Evolutionary conservation across 192 early-diverging fungal genomes (phyloP).

Genomic region (Coemansia guatemalensis): DNA sequence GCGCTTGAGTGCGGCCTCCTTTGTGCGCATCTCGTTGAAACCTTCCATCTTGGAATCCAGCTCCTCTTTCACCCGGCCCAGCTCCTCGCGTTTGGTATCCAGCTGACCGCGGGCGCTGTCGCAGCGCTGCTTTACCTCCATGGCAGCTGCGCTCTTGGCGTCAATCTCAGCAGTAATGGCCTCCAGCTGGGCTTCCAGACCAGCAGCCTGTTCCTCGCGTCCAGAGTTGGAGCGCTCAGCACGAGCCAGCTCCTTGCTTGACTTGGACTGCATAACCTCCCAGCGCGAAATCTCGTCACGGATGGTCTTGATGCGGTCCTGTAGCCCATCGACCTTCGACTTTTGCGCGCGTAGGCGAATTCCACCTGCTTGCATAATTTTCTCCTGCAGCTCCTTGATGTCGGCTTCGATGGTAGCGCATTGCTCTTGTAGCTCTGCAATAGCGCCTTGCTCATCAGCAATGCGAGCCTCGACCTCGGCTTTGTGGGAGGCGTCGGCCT

Average conservation of each 20-base stretch:
- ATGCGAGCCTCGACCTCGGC: conserved; percentile 52
- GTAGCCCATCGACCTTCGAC: conserved; percentile 75
- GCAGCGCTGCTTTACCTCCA: conserved; percentile 49
- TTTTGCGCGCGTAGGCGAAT: conserved; percentile 84
- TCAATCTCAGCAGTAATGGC: conserved; percentile 63
- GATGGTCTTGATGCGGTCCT: conserved; percentile 69
- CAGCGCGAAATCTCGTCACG: conserved; percentile 73
- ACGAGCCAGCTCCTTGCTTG: conserved; percentile 74
- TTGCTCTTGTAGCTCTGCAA: conserved; percentile 57
- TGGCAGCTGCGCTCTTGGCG: conserved; percentile 54
- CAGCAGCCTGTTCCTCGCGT: conserved; percentile 64
- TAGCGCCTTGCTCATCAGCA: conserved; percentile 44
- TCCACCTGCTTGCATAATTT: conserved; percentile 91
- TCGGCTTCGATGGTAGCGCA: conserved; percentile 68
- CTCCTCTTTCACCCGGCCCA: conserved; percentile 64
- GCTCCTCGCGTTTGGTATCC: conserved; percentile 68
- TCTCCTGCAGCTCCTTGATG: conserved; percentile 80
- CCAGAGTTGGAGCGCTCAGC: conserved; percentile 63
- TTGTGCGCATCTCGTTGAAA: conserved; percentile 65
- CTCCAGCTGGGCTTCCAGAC: conserved; percentile 63
- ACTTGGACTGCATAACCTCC: conserved; percentile 69
- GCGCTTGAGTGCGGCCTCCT: conserved; percentile 68
- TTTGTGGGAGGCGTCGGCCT: conserved; percentile 35
- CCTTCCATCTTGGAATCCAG: conserved; percentile 65
- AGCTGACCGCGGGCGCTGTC: conserved; percentile 46